Base-by-base conservation (phyloP, 2,329 filamentous ascomycete species). In the Cladosporium sp. region DNA sequence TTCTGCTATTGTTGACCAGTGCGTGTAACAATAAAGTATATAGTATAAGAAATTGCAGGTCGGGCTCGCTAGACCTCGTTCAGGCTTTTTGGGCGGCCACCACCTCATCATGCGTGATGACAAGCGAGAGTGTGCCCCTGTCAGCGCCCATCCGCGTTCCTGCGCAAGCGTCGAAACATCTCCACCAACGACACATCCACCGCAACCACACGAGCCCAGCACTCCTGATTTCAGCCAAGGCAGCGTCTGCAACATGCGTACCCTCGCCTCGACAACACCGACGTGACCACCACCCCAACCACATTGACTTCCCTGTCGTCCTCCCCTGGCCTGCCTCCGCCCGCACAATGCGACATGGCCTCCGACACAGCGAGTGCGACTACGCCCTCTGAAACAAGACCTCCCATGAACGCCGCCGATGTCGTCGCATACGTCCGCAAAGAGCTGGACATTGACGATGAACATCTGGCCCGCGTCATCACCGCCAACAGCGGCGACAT, bases 381-480 rank as follows among this genome's bases (percentile, higher is more conserved):
- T 32, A 63, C 49, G 36, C 49, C 60, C 60, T 66, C 65, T 56
- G 54, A 65, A 51, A 65, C 66, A 43, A 69, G 69, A 64, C 66
- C 69, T 30, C 65, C 72, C 48, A 74, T 74, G 72, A 69, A 65
- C 26, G 65, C 67, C 18, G 65, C 68, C 58, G 72, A 74, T 23
- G 60, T 76, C 64, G 64, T 76, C 63, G 70, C 70, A 39, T 74
- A 70, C 62, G 72, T 72, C 39, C 72, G 70, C 66, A 70, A 75
- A 64, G 73, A 75, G 68, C 68, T 76, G 51, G 73, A 75, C 26
- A 69, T 69, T 46, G 73, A 76, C 67, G 73, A 72, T 34, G 71
- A 75, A 63, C 72, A 71, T 34, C 72, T 75, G 69, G 72, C 72
- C n/a, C 69, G 73, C 43, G 70, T 72, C 49, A 66, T 69, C 53